Base-by-base conservation (phyloP, 148 eudicot species). In the Suaeda aralocaspica region DNA sequence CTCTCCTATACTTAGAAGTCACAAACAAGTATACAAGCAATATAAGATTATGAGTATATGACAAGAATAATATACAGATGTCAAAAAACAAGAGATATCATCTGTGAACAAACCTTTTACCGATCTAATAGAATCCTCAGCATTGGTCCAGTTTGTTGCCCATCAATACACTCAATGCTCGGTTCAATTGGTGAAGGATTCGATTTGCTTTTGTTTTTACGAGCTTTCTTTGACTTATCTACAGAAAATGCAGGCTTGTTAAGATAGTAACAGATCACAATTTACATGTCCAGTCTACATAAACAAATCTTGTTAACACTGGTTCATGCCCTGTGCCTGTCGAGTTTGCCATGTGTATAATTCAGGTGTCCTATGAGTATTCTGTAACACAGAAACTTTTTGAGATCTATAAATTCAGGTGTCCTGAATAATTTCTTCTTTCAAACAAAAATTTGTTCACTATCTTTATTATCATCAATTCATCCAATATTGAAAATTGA, bases 141-240 rank as follows among this genome's bases (percentile, higher is more conserved):
- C 2, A 50, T 24, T 57, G 70, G 53, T 65, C 48, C 52, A 4
- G 22, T 62, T 15, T 14, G 36, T n/a, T 41, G 68, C 61, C 45
- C 78, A 53, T 51, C 50, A 48, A n/a, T 77, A 61, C 15, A 45
- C 58, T 9, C 67, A 25, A 28, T 3, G 60, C 49, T 66, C 31
- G 22, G 51, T 46, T 3, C 72, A 59, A 34, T 68, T 26, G 71
- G 28, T 67, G 60, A 25, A 44, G n/a, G 22, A 41, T 46, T 26
- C 19, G 63, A 71, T 39, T 59, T 72, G 45, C 60, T 59, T 72
- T 67, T 72, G 57, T 67, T 72, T 59, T 41, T 77, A 30, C 25
- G 72, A 42, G 66, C 68, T 51, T 72, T 77, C 70, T 71, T 77
- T 5, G 52, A 45, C 57, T 61, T 67, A 13, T 48, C 80, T 77